Conservation (phyloP, 2,329 filamentous ascomycete species). For the Phialophora verrucosa region DNA sequence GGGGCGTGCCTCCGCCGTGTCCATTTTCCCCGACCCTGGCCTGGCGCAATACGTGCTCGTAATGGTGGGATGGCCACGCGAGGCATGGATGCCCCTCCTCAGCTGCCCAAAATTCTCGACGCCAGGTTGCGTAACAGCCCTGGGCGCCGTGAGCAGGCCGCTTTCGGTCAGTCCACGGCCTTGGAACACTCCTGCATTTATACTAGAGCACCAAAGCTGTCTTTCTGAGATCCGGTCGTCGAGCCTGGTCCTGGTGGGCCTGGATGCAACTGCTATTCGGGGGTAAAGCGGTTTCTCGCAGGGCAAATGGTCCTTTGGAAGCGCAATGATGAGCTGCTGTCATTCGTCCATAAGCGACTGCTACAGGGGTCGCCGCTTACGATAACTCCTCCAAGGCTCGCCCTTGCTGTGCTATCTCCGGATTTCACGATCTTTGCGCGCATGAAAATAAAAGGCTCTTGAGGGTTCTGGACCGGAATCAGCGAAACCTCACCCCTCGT, state of each 20-base stretch:
- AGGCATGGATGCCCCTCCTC: neutral
- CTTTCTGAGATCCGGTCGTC: neutral
- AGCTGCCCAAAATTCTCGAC: neutral
- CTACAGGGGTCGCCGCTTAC: conserved; percentile 1
- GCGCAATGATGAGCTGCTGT: neutral
- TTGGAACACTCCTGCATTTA: neutral
- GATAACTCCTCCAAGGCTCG: neutral
- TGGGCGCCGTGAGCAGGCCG: neutral
- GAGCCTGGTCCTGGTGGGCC: neutral
- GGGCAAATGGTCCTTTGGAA: neutral
- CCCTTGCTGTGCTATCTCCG: conserved; percentile 3
- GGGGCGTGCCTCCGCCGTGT: neutral
- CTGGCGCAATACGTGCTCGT: neutral
- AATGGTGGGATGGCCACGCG: conserved; percentile 4
- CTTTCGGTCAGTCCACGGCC: no score
- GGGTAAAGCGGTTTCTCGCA: conserved; percentile 7
- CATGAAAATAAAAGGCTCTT: neutral
- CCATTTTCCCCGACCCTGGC: neutral
- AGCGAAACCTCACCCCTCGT: neutral
- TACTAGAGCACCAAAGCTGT: neutral
- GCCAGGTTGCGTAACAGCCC: neutral
- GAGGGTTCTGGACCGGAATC: neutral
- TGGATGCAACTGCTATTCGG: conserved; percentile 11
- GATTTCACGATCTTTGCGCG: neutral
- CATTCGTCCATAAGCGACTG: conserved; percentile 10